Evolutionary conservation across 2,329 filamentous ascomycete species (phyloP).

Genomic region (Leptographium radiaticola): DNA sequence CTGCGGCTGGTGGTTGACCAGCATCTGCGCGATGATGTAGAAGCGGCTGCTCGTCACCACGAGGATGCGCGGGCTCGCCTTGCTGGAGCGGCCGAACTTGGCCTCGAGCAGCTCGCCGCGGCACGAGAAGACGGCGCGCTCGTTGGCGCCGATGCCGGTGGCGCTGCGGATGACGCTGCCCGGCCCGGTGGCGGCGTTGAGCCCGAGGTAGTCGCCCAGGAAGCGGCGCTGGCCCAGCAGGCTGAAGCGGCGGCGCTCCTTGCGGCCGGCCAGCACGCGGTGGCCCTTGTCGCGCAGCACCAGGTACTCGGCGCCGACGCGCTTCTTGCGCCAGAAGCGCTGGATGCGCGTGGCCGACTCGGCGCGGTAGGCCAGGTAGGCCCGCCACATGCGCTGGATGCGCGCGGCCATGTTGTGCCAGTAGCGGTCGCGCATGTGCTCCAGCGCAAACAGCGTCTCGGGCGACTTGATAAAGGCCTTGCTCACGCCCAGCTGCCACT

Average conservation of each 20-base stretch:
- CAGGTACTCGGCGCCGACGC: constrained; percentile 77
- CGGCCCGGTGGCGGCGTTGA: constrained; percentile 67
- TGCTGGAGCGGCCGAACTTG: constrained; percentile 93
- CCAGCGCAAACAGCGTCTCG: constrained; percentile 88
- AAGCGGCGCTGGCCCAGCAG: constrained; percentile 83
- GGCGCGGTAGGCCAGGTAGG: constrained; percentile 81
- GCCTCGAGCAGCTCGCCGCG: constrained; percentile 81
- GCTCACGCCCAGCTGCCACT: constrained; percentile 92
- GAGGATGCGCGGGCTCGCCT: constrained; percentile 73
- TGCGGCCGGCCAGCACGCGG: constrained; percentile 65
- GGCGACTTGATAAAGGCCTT: constrained; percentile 98
- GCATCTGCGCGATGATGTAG: constrained; percentile 74
- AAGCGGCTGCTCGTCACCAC: constrained; percentile 77
- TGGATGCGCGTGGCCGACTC: constrained; percentile 93
- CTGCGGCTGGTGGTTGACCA: constrained; percentile 69
- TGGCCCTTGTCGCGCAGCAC: constrained; percentile 83
- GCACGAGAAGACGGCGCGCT: constrained; percentile 78
- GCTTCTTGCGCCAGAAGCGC: constrained; percentile 88
- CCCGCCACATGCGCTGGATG: constrained; percentile 94
- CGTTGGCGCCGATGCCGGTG: constrained; percentile 56
- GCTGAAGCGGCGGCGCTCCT: constrained; percentile 85
- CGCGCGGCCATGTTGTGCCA: constrained; percentile 99
- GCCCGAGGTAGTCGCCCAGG: constrained; percentile 85
- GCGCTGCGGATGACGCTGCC: constrained; percentile 69
- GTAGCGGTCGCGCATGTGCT: constrained; percentile 95